Percentiles rank a stretch among this genome's conserved stretches.
These are phyloP conservation scores for Hanseniaspora clermontiae DNA, from an alignment of 805 yeast genomes.

Conservation along the genomic window DNA sequence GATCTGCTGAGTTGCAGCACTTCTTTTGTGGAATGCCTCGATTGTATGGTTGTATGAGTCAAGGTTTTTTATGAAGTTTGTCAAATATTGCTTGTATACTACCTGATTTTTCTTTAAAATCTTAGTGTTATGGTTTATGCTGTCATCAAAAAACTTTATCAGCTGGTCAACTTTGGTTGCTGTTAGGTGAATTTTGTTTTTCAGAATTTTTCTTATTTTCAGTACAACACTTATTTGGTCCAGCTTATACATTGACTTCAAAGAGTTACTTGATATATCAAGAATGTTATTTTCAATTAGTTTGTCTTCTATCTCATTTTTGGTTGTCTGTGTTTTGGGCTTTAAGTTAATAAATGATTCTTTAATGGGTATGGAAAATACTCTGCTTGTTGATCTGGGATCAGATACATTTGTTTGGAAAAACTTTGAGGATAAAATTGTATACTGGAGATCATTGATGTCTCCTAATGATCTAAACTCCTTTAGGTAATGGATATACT, in stretches of 20 bases:
- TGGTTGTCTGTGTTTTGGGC: background rate
- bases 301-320: constrained; percentile 5
- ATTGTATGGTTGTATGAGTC: constrained; percentile 5
- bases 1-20: background rate
- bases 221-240: background rate
- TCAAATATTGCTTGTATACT: background rate
- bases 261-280: background rate
- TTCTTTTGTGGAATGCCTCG: background rate
- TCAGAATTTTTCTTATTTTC: background rate
- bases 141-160: background rate
- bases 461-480: background rate
- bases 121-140: background rate
- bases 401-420: constrained; percentile 17
- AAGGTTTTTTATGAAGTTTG: constrained; percentile 5
- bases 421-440: constrained; percentile 34
- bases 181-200: background rate
- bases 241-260: background rate
- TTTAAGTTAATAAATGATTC: constrained; percentile 12
- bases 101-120: background rate
- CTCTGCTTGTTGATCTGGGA: constrained; percentile 15
- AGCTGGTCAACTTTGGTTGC: background rate
- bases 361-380: constrained; percentile 1
- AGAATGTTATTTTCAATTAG: background rate
- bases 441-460: constrained; percentile 40
- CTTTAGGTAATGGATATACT: background rate